Conservation (phyloP, 352 stramenopile species). For the Phytophthora palmivora region DNA sequence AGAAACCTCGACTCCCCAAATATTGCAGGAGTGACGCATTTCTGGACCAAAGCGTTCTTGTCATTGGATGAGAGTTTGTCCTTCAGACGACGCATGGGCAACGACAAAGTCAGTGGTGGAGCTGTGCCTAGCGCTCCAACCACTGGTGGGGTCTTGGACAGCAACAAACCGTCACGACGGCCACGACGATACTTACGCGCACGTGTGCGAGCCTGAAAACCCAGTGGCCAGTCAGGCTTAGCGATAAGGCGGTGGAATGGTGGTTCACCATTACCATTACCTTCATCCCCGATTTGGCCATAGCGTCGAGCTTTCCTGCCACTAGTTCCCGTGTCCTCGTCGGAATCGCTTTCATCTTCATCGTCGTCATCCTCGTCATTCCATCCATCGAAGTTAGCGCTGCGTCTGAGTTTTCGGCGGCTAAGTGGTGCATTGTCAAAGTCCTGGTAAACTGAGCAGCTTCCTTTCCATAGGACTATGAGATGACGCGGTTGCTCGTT, state of each 20-base stretch:
- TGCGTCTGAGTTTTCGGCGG: conserved; percentile 25
- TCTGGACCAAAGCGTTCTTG: conserved; percentile 54
- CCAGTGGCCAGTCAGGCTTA: conserved; percentile 68
- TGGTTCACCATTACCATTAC: conserved; percentile 33
- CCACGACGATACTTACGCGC: conserved; percentile 54
- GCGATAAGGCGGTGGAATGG: conserved; percentile 70
- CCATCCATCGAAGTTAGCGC: conserved; percentile 24
- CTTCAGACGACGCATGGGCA: conserved; percentile 24
- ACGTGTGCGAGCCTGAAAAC: conserved; percentile 58
- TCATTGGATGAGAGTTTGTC: conserved; percentile 40
- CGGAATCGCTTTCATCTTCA: conserved; percentile 13
- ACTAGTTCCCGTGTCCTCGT: not conserved
- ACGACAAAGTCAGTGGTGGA: conserved; percentile 9
- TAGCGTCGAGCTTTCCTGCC: conserved; percentile 6
- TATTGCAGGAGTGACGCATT: conserved; percentile 57
- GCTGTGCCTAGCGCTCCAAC: not conserved
- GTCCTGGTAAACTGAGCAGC: conserved; percentile 70
- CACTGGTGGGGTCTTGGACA: conserved; percentile 22
- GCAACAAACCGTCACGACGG: conserved; percentile 54
- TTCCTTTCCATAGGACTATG: conserved; percentile 71
- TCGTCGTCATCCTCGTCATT: conserved; percentile 19
- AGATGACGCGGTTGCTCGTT: conserved; percentile 62
- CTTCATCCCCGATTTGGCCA: conserved; percentile 9
- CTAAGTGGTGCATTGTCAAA: conserved; percentile 58
- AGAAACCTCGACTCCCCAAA: conserved; percentile 73